Conservation (phyloP, 2,329 filamentous ascomycete species). For the Aspergillus amoenus region DNA sequence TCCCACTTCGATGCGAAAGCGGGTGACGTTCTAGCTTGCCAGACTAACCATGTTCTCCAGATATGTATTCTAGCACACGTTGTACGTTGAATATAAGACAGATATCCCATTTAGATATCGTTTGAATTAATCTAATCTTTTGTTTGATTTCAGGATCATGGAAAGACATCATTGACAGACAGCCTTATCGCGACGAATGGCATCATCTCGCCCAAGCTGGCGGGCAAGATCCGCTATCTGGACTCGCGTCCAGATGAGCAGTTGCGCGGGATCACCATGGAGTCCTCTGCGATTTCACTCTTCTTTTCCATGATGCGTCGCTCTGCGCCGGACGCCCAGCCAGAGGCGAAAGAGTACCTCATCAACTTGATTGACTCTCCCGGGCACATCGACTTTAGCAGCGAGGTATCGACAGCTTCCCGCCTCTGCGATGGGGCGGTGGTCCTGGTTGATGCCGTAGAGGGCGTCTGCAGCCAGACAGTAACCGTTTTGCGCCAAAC, state of each 20-base stretch:
- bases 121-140: conserved; percentile 7
- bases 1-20: conserved; percentile 26
- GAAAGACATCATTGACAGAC: conserved; percentile 96
- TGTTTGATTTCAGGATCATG: conserved; percentile 68
- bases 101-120: background rate
- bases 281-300: conserved; percentile 95
- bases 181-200: conserved; percentile 97
- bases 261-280: conserved; percentile 97
- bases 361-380: conserved; percentile 98
- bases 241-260: conserved; percentile 97
- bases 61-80: conserved; percentile 96
- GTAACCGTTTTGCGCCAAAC: conserved; percentile 93
- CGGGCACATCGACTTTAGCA: conserved; percentile 98
- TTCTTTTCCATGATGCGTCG: conserved; percentile 90
- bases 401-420: conserved; percentile 94
- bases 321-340: conserved; percentile 63
- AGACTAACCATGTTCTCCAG: conserved; percentile 48
- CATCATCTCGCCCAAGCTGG: conserved; percentile 96
- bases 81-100: conserved; percentile 46
- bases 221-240: conserved; percentile 95
- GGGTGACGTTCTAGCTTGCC: conserved; percentile 7
- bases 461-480: conserved; percentile 97
- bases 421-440: conserved; percentile 91
- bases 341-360: conserved; percentile 82
- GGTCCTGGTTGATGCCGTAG: conserved; percentile 92